phyloP scores from a whole-genome alignment of 2,329 filamentous ascomycete species.

The Knufia fluminis region DNA sequence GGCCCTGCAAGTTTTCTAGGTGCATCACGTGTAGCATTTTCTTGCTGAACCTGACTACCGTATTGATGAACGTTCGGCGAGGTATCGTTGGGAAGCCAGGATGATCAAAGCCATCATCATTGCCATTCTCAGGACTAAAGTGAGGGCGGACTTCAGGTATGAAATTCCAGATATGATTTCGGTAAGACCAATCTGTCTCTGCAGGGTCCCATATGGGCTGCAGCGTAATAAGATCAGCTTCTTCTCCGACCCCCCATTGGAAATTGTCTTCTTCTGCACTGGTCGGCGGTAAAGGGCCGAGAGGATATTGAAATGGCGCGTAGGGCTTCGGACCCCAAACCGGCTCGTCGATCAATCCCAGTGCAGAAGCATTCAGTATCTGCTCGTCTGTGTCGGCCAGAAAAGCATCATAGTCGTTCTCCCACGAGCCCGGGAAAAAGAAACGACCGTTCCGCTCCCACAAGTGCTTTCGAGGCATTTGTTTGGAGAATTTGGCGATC shows the following conservation, averaged over 20 bases:
- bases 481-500: slow-evolving; percentile 55
- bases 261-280: slow-evolving; percentile 54
- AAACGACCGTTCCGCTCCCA: slow-evolving; percentile 72
- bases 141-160: slow-evolving; percentile 7
- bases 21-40: slow-evolving; percentile 64
- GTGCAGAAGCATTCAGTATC: slow-evolving; percentile 36
- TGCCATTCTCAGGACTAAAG: slow-evolving; percentile 8
- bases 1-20: slow-evolving; percentile 57
- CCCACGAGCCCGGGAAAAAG: slow-evolving; percentile 51
- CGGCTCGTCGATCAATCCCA: slow-evolving; percentile 27
- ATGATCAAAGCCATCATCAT: slow-evolving; percentile 32
- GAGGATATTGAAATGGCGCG: slow-evolving; percentile 49
- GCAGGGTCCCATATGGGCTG: slow-evolving; percentile 66
- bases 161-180: slow-evolving; percentile 28
- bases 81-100: slow-evolving; percentile 38
- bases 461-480: slow-evolving; percentile 60
- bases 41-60: slow-evolving; percentile 57
- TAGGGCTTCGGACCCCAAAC: slow-evolving; percentile 55
- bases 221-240: slow-evolving; percentile 62
- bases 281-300: slow-evolving; percentile 54
- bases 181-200: slow-evolving; percentile 55
- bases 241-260: slow-evolving; percentile 64
- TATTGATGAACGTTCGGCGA: slow-evolving; percentile 62
- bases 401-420: slow-evolving; percentile 15
- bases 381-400: slow-evolving; percentile 8